Conservation (phyloP, 2,329 filamentous ascomycete species). For the Colletotrichum karsti region DNA sequence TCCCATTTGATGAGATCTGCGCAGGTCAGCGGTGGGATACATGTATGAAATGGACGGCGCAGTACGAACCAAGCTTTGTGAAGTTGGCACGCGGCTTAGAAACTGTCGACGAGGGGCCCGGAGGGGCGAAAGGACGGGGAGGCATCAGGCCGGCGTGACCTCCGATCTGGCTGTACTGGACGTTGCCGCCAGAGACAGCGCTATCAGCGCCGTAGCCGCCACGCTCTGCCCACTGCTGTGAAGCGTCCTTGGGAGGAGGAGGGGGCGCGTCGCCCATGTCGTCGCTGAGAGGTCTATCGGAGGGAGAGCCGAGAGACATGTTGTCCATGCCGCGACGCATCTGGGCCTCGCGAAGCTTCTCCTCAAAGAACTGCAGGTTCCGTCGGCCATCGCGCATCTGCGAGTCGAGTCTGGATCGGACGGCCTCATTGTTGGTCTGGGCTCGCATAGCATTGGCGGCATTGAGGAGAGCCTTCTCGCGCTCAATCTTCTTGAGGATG, state of each 20-base stretch:
- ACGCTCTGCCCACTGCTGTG: conserved; percentile 33
- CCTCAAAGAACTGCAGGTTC: conserved; percentile 96
- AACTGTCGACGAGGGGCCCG: conserved; percentile 71
- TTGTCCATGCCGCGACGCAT: conserved; percentile 77
- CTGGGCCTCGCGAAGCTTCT: conserved; percentile 88
- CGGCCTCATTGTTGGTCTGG: conserved; percentile 92
- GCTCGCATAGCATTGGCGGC: conserved; percentile 95
- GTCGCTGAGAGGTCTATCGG: conserved; percentile 53
- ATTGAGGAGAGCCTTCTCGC: conserved; percentile 94
- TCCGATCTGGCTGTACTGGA: conserved; percentile 65
- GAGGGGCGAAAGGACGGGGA: conserved; percentile 80
- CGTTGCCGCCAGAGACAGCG: conserved; percentile 70
- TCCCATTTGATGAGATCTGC: conserved; percentile 99
- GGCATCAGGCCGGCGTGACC: conserved; percentile 81
- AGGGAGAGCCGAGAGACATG: conserved; percentile 68
- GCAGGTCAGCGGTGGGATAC: conserved; percentile 9
- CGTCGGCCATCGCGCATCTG: conserved; percentile 93
- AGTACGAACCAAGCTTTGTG: conserved; percentile 85
- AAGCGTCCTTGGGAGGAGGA: conserved; percentile 79
- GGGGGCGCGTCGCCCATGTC: conserved; percentile 61
- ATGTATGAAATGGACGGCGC: not conserved
- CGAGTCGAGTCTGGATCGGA: conserved; percentile 88
- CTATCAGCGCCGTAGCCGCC: conserved; percentile 52
- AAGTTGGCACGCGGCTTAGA: conserved; percentile 88
- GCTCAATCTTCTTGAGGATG: conserved; percentile 96